Percentiles rank a stretch among this genome's conserved stretches.
Evolutionary conservation across 306 rosid genomes (phyloP).

Genomic region (Crotalaria pallida): DNA sequence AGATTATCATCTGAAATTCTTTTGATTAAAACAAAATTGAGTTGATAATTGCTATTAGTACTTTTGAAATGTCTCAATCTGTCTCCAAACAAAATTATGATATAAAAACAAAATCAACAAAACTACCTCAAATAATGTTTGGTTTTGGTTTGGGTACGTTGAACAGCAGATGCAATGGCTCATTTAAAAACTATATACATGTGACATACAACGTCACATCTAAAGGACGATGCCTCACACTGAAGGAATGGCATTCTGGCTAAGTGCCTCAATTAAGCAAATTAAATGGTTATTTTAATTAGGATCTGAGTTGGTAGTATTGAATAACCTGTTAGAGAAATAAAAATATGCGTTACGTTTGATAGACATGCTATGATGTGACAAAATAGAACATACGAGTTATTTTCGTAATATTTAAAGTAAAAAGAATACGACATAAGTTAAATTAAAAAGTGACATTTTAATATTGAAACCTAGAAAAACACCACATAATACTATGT

Average conservation of each 20-base stretch:
- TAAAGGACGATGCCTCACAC: conserved; percentile 22
- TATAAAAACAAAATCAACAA: conserved; percentile 6
- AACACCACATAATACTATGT: too few species aligned
- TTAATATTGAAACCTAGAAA: too few species aligned
- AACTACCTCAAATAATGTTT: not conserved
- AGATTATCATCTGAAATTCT: conserved; percentile 25
- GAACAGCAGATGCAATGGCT: conserved; percentile 9
- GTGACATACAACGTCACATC: not conserved
- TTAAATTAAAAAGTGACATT: too few species aligned
- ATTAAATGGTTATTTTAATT: not conserved
- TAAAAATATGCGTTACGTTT: too few species aligned
- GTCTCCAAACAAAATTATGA: not conserved
- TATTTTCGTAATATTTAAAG: too few species aligned
- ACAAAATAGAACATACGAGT: too few species aligned
- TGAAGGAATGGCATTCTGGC: conserved; percentile 17
- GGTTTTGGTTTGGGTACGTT: not conserved
- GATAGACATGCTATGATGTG: too few species aligned
- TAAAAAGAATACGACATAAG: too few species aligned
- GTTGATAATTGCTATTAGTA: conserved; percentile 14
- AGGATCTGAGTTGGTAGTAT: not conserved
- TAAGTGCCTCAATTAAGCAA: not conserved
- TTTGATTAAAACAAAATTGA: conserved; percentile 5
- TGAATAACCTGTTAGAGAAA: too few species aligned
- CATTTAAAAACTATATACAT: conserved; percentile 13
- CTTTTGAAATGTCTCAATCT: not conserved